Percentiles rank a stretch among this genome's conserved stretches.
Evolutionary conservation across 495 filamentous ascomycete genomes (phyloP).

Genomic region (Neurospora africana): DNA sequence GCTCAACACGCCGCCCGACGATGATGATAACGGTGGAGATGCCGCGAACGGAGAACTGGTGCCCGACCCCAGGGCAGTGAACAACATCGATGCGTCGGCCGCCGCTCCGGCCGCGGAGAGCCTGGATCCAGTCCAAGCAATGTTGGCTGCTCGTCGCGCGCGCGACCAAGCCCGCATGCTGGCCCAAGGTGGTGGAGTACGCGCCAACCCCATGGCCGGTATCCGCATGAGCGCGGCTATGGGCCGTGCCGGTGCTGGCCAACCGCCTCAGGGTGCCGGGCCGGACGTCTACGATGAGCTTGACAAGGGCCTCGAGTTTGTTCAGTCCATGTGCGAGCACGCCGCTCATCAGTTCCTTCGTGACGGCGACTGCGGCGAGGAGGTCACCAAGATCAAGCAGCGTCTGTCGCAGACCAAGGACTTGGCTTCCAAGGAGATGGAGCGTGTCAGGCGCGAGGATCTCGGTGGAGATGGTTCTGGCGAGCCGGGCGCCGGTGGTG

Average conservation of each 20-base stretch:
- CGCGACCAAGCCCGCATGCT: not conserved
- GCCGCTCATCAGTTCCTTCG: conserved; percentile 81
- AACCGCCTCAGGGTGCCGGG: conserved; percentile 2
- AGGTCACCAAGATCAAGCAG: conserved; percentile 58
- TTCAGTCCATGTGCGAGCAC: conserved; percentile 70
- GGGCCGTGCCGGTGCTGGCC: not conserved
- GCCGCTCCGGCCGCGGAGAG: not conserved
- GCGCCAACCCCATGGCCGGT: not conserved
- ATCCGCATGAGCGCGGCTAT: not conserved
- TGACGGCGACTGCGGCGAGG: conserved; percentile 65
- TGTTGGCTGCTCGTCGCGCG: not conserved
- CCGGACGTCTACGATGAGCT: conserved; percentile 57
- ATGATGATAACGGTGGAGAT: conserved; percentile 4
- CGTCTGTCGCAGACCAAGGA: conserved; percentile 48
- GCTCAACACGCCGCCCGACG: conserved; percentile 36
- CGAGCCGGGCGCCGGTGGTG: conserved; percentile 12
- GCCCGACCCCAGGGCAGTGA: conserved; percentile 1
- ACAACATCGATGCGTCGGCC: not conserved
- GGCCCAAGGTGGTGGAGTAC: conserved; percentile 1
- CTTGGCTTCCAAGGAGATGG: conserved; percentile 46
- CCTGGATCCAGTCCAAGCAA: not conserved
- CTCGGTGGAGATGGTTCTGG: conserved; percentile 13
- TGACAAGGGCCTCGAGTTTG: conserved; percentile 66
- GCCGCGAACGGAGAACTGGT: conserved; percentile 4
- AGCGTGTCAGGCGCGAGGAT: conserved; percentile 35